phyloP scores from a whole-genome alignment of 129 eudicot species.

The Lactuca sativa region DNA sequence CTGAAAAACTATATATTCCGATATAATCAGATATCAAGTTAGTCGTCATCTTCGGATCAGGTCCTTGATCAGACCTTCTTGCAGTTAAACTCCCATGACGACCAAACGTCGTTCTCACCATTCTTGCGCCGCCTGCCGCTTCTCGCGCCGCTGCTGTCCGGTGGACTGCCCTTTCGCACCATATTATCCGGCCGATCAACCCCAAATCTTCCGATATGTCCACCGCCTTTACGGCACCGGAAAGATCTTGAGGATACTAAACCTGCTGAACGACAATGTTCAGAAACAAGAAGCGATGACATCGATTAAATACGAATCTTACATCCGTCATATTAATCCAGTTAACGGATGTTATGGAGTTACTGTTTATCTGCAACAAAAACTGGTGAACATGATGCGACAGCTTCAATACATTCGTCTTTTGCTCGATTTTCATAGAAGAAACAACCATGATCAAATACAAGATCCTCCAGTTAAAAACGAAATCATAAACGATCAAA shows the following conservation, averaged over 20 bases:
- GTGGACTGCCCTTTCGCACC: constrained; percentile 46
- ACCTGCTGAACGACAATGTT: not conserved
- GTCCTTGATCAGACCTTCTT: too few relatives aligned
- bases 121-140: constrained; percentile 63
- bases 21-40: too few relatives aligned
- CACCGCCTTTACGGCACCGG: constrained; percentile 53
- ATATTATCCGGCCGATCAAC: constrained; percentile 48
- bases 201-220: constrained; percentile 31
- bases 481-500: not conserved
- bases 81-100: constrained; percentile 19
- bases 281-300: constrained; percentile 48
- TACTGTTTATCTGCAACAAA: constrained; percentile 16
- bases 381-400: not conserved
- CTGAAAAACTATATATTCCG: too few relatives aligned
- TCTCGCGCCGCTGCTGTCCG: constrained; percentile 39
- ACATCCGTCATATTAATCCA: constrained; percentile 37
- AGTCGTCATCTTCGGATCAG: too few relatives aligned
- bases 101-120: constrained; percentile 40
- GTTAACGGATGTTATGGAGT: constrained; percentile 41
- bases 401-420: constrained; percentile 24
- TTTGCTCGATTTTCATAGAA: constrained; percentile 10
- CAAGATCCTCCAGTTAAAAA: not conserved
- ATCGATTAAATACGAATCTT: constrained; percentile 51
- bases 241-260: constrained; percentile 29
- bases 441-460: not conserved